A percentile compares a stretch with the other conserved stretches of the same genome.
Evolutionary conservation across 306 rosid genomes (phyloP).

Genomic region (Acacia melanoxylon): DNA sequence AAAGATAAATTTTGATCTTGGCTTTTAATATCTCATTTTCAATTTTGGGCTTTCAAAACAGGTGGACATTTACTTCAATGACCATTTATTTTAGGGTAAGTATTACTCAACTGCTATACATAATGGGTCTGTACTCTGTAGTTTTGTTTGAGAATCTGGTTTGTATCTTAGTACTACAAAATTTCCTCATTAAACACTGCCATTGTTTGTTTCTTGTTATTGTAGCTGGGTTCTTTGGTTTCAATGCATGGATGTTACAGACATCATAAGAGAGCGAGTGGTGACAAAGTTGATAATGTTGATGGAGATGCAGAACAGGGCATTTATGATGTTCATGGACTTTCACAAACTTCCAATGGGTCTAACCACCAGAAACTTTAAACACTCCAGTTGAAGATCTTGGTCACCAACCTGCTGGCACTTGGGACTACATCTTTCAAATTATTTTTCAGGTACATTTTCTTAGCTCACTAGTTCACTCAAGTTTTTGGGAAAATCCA

Average conservation of each 20-base stretch:
- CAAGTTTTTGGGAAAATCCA: too few relatives aligned
- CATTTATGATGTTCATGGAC: conserved; percentile 35
- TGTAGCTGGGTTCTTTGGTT: conserved; percentile 81
- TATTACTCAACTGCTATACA: neutral
- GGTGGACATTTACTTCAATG: conserved; percentile 86
- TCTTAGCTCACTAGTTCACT: neutral
- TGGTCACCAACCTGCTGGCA: conserved; percentile 68
- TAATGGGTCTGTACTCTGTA: neutral
- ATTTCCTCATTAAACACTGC: neutral
- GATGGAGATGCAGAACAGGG: conserved; percentile 80
- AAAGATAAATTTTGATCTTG: conserved; percentile 1
- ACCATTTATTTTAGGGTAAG: conserved; percentile 97
- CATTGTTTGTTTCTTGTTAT: conserved; percentile 13
- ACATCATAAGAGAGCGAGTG: conserved; percentile 74
- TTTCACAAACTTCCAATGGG: conserved; percentile 30
- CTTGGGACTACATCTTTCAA: conserved; percentile 78
- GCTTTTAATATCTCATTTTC: conserved; percentile 1
- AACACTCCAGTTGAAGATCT: conserved; percentile 36
- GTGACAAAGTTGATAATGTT: conserved; percentile 76
- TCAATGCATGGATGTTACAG: conserved; percentile 83
- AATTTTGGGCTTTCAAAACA: conserved; percentile 37
- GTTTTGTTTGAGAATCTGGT: neutral
- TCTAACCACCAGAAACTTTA: conserved; percentile 38
- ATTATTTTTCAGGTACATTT: conserved; percentile 77
- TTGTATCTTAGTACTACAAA: neutral